phyloP scores from a whole-genome alignment of 148 eudicot species.

The Fagopyrum tataricum region DNA sequence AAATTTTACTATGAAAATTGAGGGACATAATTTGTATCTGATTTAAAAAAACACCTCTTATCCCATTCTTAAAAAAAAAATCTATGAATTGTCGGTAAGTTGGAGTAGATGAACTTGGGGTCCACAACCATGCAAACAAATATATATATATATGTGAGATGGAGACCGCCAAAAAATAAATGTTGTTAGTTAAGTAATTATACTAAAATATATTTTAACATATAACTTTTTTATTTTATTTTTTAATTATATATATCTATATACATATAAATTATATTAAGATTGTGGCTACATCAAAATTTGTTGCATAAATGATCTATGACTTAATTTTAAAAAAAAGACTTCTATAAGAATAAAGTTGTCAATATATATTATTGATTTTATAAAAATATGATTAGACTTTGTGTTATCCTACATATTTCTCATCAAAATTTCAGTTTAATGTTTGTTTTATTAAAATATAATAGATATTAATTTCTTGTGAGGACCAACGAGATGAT shows the following conservation, averaged over 20 bases:
- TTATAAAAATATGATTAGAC: not conserved
- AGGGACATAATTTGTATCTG: too few species aligned
- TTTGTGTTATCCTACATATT: not conserved
- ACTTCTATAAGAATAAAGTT: too few species aligned
- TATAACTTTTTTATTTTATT: too few species aligned
- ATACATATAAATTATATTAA: too few species aligned
- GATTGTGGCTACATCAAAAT: too few species aligned
- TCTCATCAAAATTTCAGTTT: not conserved
- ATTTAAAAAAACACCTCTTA: too few species aligned
- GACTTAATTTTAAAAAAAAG: too few species aligned
- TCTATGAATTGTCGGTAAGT: slow-evolving; percentile 7
- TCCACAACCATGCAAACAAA: not conserved
- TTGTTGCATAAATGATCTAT: too few species aligned
- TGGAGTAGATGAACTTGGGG: not conserved
- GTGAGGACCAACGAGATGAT: not conserved
- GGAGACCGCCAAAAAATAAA: not conserved
- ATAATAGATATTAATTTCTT: not conserved
- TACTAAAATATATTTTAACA: not conserved
- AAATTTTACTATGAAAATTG: too few species aligned
- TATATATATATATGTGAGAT: not conserved
- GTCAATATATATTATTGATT: too few species aligned
- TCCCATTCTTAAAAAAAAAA: too few species aligned
- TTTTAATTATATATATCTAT: too few species aligned
- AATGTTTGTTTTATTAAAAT: not conserved
- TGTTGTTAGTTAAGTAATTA: not conserved